Conservation (phyloP, 2,329 filamentous ascomycete species). For the Fusarium verticillioides region DNA sequence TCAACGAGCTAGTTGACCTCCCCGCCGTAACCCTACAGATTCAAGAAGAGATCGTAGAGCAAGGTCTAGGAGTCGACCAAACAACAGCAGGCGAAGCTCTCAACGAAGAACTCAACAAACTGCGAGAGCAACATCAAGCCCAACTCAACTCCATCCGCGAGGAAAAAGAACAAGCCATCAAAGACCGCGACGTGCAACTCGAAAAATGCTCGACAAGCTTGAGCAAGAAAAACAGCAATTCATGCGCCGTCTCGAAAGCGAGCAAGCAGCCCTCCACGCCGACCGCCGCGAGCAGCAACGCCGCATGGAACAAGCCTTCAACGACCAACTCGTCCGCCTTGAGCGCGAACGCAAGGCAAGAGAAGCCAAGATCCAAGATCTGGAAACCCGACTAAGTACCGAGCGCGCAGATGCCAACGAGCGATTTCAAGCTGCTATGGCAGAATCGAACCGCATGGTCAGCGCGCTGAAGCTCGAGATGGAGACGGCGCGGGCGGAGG, state of each 20-base stretch:
- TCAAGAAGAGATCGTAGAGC: slow-evolving; percentile 3
- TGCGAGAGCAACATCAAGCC: background rate
- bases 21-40: background rate
- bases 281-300: background rate
- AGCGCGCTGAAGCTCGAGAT: background rate
- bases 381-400: background rate
- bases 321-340: background rate
- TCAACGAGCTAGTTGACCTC: background rate
- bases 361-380: background rate
- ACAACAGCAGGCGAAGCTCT: background rate
- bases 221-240: background rate
- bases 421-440: slow-evolving; percentile 2
- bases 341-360: background rate
- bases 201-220: background rate
- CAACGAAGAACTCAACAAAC: background rate
- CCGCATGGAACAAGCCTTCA: background rate
- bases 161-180: background rate
- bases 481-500: background rate
- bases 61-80: background rate
- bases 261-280: background rate
- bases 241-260: background rate
- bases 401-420: slow-evolving; percentile 2
- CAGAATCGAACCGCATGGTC: background rate
- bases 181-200: background rate
- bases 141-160: background rate